A percentile compares a stretch with the other conserved stretches of the same genome.
Evolutionary conservation across 2,329 filamentous ascomycete genomes (phyloP).

Genomic region (Calonectria leucothoes): DNA sequence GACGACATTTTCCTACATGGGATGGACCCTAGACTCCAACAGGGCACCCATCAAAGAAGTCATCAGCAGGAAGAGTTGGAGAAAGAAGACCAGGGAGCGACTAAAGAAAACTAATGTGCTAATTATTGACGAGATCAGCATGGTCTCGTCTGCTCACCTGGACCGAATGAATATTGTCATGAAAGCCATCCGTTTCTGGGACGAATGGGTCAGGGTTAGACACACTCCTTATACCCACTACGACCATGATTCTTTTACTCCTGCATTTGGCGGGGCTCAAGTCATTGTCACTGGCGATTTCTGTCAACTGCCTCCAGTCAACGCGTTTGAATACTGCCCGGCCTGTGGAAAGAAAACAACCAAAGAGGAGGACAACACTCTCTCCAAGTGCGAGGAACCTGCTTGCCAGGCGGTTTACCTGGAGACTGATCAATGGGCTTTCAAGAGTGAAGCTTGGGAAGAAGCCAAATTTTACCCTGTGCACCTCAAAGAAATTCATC

Average conservation of each 20-base stretch:
- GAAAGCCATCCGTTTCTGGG: too few species aligned
- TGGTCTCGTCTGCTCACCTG: conserved; percentile 65
- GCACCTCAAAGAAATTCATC: conserved; percentile 65
- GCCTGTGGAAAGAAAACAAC: conserved; percentile 25
- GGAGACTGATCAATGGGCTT: conserved; percentile 70
- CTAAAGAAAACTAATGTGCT: conserved; percentile 63
- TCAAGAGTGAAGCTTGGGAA: conserved; percentile 65
- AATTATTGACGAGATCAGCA: conserved; percentile 76
- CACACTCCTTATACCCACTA: too few species aligned
- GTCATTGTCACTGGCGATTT: conserved; percentile 59
- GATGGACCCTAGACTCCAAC: conserved; percentile 58
- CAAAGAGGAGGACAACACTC: background rate
- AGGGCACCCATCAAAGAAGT: conserved; percentile 31
- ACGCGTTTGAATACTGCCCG: conserved; percentile 56
- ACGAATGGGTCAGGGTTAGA: background rate
- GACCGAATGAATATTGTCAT: conserved; percentile 39
- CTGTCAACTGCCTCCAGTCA: conserved; percentile 69
- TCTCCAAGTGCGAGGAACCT: conserved; percentile 47
- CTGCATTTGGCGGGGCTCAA: conserved; percentile 41
- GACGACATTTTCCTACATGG: conserved; percentile 68
- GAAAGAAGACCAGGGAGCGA: conserved; percentile 42
- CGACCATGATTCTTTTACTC: background rate
- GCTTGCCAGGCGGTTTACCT: conserved; percentile 49
- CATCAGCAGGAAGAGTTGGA: background rate
- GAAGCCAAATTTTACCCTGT: conserved; percentile 65